Evolutionary conservation across 768 basidiomycete genomes (phyloP).

Genomic region (Coprinopsis strossmayeri): DNA sequence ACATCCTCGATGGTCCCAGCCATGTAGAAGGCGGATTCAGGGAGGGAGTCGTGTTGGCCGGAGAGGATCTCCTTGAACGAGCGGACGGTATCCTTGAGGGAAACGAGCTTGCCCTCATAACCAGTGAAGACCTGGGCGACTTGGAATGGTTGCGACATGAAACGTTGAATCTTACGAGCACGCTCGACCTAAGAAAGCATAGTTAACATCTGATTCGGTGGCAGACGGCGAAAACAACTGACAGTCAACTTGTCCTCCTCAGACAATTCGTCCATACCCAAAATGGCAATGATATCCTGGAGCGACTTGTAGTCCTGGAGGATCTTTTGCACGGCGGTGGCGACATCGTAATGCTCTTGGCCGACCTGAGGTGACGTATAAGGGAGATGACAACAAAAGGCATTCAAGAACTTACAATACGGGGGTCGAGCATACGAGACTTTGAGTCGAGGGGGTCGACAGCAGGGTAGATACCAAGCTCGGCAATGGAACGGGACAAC

Average conservation of each 20-base stretch:
- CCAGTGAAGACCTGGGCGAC: conserved; percentile 99
- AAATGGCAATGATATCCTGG: conserved; percentile 99
- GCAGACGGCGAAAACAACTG: conserved; percentile 22
- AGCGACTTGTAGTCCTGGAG: conserved; percentile 95
- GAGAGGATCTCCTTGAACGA: conserved; percentile 98
- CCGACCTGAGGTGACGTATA: conserved; percentile 47
- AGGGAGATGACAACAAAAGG: background rate
- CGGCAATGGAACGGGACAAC: conserved; percentile 97
- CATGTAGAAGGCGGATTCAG: conserved; percentile 99
- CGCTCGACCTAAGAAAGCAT: conserved; percentile 71
- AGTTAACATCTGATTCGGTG: background rate
- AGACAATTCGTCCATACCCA: conserved; percentile 99
- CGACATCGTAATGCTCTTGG: conserved; percentile 91
- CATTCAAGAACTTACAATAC: conserved; percentile 62
- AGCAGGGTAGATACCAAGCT: conserved; percentile 99
- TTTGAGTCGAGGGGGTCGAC: conserved; percentile 99
- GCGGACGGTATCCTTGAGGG: conserved; percentile 92
- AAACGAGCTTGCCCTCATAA: conserved; percentile 95
- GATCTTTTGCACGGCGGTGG: conserved; percentile 96
- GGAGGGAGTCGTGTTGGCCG: conserved; percentile 81
- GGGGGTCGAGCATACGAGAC: conserved; percentile 99
- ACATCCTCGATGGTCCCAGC: conserved; percentile 96
- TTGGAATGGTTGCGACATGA: conserved; percentile 99
- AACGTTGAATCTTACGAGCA: conserved; percentile 97
- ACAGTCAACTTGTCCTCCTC: conserved; percentile 99